Base-by-base conservation (phyloP, 2,329 filamentous ascomycete species). In the Fusarium vanettenii region DNA sequence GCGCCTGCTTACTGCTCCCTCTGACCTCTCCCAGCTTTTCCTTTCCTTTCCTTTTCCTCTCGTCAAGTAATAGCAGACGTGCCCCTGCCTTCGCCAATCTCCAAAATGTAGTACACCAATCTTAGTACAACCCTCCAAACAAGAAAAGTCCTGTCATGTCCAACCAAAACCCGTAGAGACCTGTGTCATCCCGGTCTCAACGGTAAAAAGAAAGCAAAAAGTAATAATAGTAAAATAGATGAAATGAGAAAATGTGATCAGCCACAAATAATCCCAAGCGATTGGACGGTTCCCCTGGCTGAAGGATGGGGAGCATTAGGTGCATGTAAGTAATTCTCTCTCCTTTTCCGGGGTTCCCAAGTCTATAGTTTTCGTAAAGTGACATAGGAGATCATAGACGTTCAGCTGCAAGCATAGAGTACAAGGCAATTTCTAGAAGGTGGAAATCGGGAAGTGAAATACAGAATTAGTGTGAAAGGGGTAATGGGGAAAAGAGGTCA, bases 361-460 rank as follows among this genome's bases (percentile, higher is more conserved):
- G 64, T 78, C 76, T 78, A 78, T 74, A 71, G 45, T 71, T 78
- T 78, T 78, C 76, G 62, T 78, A 43, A 77, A 71, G 65, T 31
- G 69, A 78, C 76, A 77, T 75, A 78, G 71, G 74, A 76, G 71
- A 78, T 77, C 76, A 78, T 78, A 61, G 76, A 71, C 66, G 60
- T 76, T 48, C 33, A 61, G 66, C 59, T 39, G 50, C 41, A 66
- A 70, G 35, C 72, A 64, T 71, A 63, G 63, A 70, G 67, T 70
- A 69, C 66, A 76, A 72, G 60, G 69, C 55, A 73, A 48, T 64
- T 59, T 66, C 59, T 69, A 65, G 50, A 74, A 70, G 67, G 55
- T 48, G 41, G 59, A 64, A 66, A 29, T 22, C 61, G 66, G 43
- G 67, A 75, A 77, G 56, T 57, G 66, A 71, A 75, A 68, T 65